phyloP scores from a whole-genome alignment of 1,284 basidiomycete species.

The Jaminaea rosea region DNA sequence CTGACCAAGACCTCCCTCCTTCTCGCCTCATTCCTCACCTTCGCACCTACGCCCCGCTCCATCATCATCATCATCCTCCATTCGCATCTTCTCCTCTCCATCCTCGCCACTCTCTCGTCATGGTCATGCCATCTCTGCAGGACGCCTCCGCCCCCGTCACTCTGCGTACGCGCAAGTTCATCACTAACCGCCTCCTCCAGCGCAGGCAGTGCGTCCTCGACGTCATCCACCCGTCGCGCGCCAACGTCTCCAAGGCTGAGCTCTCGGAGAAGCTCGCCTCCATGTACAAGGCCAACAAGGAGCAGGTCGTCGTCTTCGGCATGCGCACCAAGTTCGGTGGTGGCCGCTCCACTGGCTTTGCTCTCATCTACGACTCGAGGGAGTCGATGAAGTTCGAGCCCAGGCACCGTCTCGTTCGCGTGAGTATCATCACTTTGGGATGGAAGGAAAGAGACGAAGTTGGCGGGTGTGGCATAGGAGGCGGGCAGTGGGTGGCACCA shows the following conservation, averaged over 20 bases:
- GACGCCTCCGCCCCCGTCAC: constrained; percentile 86
- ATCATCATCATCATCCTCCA: background rate
- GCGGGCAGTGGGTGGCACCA: no score
- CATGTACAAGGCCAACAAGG: constrained; percentile 58
- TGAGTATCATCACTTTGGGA: constrained; percentile 56
- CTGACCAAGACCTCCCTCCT: no score
- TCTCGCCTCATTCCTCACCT: no score
- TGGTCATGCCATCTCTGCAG: background rate
- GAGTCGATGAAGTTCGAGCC: constrained; percentile 88
- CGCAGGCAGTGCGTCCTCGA: constrained; percentile 72
- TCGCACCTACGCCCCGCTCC: no score
- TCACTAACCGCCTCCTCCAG: constrained; percentile 94
- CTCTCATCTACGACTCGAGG: constrained; percentile 94
- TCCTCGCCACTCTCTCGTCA: background rate
- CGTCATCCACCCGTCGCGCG: constrained; percentile 86
- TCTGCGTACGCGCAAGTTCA: constrained; percentile 97
- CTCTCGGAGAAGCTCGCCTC: constrained; percentile 83
- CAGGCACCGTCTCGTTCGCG: constrained; percentile 85
- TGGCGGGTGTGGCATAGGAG: no score
- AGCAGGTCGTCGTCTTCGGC: constrained; percentile 58
- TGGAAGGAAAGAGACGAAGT: no score
- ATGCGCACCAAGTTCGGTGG: constrained; percentile 90
- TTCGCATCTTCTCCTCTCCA: background rate
- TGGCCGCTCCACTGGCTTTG: constrained; percentile 90
- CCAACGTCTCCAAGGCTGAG: constrained; percentile 89